Base-by-base conservation (phyloP, 345 rosid species). In the Acer saccharum region DNA sequence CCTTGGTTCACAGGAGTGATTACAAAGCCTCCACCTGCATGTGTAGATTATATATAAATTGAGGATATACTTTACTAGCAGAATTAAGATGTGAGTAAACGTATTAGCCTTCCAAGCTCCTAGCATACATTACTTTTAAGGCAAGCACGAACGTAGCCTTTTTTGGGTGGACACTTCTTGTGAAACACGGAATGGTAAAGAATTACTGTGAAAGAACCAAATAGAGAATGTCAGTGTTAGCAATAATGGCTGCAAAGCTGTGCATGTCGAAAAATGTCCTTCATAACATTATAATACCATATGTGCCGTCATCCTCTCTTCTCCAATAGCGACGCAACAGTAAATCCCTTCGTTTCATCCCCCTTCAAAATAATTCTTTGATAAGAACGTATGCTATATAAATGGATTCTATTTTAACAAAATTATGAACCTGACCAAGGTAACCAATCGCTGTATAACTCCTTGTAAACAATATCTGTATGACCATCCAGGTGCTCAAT, bases 401-500 rank as follows among this genome's bases (percentile, higher is more conserved):
- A 46, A 17, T 11, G 46, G 7, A 63, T 54, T 65, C 6, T 17
- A n/a, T 2, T 50, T 61, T 11, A 43, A 54, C 17, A 7, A 64
- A 55, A 71, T 44, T 27, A 55, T 60, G 50, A 74, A 57, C 61
- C 90, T 81, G 25, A 90, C 97, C 98, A 90, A 46, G 97, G 94
- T 32, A 96, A 79, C 98, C 97, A 94, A 76, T 90, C 90, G 66
- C 91, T 90, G 77, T 88, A 90, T 64, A 96, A 80, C 79, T 85
- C 85, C 70, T 72, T 70, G 83, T 87, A 89, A 82, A 96, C 75
- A 71, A 94, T 91, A 81, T 94, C 98, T 4, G 97, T 90, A 76
- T 96, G 99, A 68, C 98, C 98, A 85, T 96, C 99, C 76, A 94
- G 83, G 81, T 88, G 95, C 88, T 94, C 99, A 35, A 96, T 93